Base-by-base conservation (phyloP, 2,329 filamentous ascomycete species). In the Ploettnerulaceae sp. region DNA sequence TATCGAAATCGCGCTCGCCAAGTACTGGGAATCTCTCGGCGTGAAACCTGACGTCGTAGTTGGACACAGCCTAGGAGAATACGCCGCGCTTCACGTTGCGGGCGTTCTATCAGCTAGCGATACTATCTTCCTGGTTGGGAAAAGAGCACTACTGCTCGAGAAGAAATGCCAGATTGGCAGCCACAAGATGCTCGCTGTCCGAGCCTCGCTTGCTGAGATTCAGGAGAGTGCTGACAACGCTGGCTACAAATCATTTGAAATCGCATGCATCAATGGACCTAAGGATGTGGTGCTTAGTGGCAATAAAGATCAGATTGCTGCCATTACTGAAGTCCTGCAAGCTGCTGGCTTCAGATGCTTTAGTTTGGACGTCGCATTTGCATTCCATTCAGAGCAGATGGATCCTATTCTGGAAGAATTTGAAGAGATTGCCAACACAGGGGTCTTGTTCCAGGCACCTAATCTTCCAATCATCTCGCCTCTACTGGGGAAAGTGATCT, bases 201-300 rank as follows among this genome's bases (percentile, higher is more conserved):
- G 64, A 9, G 67, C 61, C 1, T 60, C n/a, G n/a, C 65, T 1
- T 67, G 72, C 9, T 49, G 45, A 48, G 28, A 56, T 34, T 52
- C 63, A 37, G 67, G 59, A 31, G 71, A 78, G 14, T 17, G 32
- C 7, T 18, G 11, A 18, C 20, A 69, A 73, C 3, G 12, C n/a
- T 4, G 28, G 20, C 5, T 70, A 71, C 28, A 32, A 22, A 57
- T 66, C 63, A 7, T 45, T 12, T 24, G 20, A 64, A 6, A 62
- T 73, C 43, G 83, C 87, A 12, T 93, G 88, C 68, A 75, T 89
- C 62, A 94, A 94, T 57, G 79, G 82, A 0, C 81, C 82, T 0
- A 72, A 79, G 40, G 84, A 88, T 61, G 89, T 82, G 7, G 87
- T 93, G 1, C 71, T 93, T n/a, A 79, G 77, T 49, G 68, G 77